These are phyloP conservation scores for Ailanthus altissimus DNA, from an alignment of 345 rosid genomes.

Conservation along the genomic window DNA sequence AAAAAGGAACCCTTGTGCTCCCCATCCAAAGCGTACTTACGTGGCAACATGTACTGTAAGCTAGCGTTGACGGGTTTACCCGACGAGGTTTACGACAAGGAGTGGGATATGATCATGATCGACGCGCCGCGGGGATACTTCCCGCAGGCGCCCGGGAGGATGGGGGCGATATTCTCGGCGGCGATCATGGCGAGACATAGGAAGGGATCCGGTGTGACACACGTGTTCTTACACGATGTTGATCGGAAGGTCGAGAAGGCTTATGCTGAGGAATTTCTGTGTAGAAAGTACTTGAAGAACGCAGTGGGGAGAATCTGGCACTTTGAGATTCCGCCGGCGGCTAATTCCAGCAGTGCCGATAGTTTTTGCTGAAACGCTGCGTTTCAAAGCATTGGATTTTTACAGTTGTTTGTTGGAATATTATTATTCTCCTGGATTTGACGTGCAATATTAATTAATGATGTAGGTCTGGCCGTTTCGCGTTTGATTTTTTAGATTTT, in stretches of 20 bases:
- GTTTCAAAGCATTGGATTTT: no score
- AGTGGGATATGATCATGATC: constrained; percentile 89
- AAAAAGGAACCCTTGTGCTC: constrained; percentile 45
- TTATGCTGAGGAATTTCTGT: constrained; percentile 65
- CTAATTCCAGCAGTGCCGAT: constrained; percentile 31
- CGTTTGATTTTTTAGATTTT: background rate
- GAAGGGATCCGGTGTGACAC: constrained; percentile 68
- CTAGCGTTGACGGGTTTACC: constrained; percentile 68
- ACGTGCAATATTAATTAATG: background rate
- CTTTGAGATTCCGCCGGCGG: constrained; percentile 65
- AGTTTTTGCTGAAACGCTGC: constrained; percentile 51
- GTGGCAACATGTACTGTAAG: constrained; percentile 58
- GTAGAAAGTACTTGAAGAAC: constrained; percentile 52
- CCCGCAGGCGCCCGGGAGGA: constrained; percentile 69
- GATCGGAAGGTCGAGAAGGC: constrained; percentile 66
- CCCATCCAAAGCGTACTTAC: constrained; percentile 51
- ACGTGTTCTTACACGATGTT: constrained; percentile 69
- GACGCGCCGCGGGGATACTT: constrained; percentile 83
- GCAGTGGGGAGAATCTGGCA: constrained; percentile 67
- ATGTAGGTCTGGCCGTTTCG: background rate
- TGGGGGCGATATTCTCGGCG: constrained; percentile 83
- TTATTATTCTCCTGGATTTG: no score
- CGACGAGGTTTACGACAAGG: constrained; percentile 72
- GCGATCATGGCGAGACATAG: constrained; percentile 75
- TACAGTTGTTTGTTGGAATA: no score